Evolutionary conservation across 805 yeast species (phyloP).

Genomic region (Cyberlindnera saturnus): DNA sequence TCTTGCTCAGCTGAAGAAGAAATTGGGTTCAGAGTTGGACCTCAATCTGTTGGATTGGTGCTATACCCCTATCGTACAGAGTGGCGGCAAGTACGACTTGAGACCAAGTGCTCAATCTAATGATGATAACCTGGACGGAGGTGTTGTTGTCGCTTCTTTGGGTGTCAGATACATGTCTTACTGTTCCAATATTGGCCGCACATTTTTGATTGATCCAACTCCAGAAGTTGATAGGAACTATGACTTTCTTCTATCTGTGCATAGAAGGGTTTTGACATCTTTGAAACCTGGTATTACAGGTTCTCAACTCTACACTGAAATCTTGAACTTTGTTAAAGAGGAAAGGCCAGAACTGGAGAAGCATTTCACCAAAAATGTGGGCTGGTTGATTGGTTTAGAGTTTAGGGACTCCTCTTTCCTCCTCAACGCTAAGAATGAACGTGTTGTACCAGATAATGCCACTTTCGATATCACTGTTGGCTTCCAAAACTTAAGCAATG

Average conservation of each 20-base stretch:
- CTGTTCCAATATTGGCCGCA: conserved; percentile 82
- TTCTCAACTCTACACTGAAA: conserved; percentile 63
- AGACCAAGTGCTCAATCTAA: conserved; percentile 78
- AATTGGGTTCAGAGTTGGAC: conserved; percentile 64
- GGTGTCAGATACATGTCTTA: conserved; percentile 86
- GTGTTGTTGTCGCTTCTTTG: conserved; percentile 76
- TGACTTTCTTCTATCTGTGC: conserved; percentile 66
- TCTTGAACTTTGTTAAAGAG: conserved; percentile 51
- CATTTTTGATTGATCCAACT: conserved; percentile 86
- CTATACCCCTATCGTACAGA: conserved; percentile 83
- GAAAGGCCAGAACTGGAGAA: conserved; percentile 60
- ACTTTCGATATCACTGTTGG: conserved; percentile 75
- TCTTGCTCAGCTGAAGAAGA: conserved; percentile 48
- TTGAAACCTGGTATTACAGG: conserved; percentile 59
- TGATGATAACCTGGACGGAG: conserved; percentile 57
- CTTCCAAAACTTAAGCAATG: conserved; percentile 53
- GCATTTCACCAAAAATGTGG: conserved; percentile 71
- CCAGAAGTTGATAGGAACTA: conserved; percentile 73
- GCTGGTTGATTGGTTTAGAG: conserved; percentile 86
- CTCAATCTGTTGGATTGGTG: conserved; percentile 84
- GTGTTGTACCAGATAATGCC: conserved; percentile 63
- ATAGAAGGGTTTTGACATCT: conserved; percentile 51
- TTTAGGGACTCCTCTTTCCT: conserved; percentile 76
- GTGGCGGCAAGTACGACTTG: conserved; percentile 81
- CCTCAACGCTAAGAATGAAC: conserved; percentile 65